Evolutionary conservation across 805 yeast species (phyloP), one percentile per base, ranked within the genome.

Genomic region (Jamesozyma jinghongensis): DNA sequence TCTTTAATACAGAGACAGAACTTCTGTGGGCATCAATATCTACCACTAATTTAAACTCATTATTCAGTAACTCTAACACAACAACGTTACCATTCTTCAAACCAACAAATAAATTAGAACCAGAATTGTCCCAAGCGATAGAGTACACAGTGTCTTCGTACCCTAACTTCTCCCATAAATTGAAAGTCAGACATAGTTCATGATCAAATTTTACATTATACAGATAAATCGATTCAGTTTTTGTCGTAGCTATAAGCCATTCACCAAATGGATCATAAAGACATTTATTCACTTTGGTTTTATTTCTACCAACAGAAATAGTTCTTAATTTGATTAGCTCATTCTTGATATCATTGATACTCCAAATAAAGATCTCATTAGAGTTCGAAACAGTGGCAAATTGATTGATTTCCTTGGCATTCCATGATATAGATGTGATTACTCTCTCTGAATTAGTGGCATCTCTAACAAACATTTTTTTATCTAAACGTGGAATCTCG

Each of bases 1-100:
- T 56, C 14, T 61, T 59, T 12, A 76, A 42, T 25, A 70, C 51
- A 3, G 73, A 68, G 3, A 74, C 68, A 1, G 77, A 61, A 1
- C 79, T 70, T 32, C 74, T 62, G 49, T 79, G 84, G 0, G 73
- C 73, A 12, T 55, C 46, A n/a, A 66, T 47, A 4, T 53, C 50
- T 1, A 39, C 7, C 2, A 16, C 16, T 6, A 39, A 34, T 2
- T 29, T 34, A 1, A 57, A 17, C 3, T 42, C 41, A 3, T 34
- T 19, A 6, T 12, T 18, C 8, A 6, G 12, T 1, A 40, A 44
- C 44, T 39, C 45, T 20, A 48, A 52, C 35, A 16, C 67, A 37
- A 10, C 51, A 48, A 43, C 68, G 57, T 18, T 59, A 2, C 86
- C 86, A 45, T 65, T 64, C 10, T 66, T 68, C 8, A 72, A 54